phyloP scores from a whole-genome alignment of 495 filamentous ascomycete species.

The Talaromyces trachyspermus region DNA sequence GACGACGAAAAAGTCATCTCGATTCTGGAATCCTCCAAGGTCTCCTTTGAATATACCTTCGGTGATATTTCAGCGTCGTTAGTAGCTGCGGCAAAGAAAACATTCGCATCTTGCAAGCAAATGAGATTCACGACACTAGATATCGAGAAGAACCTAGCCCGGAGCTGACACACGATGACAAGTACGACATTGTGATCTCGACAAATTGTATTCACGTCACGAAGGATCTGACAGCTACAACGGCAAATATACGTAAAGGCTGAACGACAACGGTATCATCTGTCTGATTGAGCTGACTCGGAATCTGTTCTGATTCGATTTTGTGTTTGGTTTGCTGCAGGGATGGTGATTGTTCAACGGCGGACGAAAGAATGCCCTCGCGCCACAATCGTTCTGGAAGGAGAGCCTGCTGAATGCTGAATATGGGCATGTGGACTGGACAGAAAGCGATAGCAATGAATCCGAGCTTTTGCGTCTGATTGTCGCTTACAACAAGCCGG shows the following conservation, averaged over 20 bases:
- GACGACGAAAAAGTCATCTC: constrained; percentile 27
- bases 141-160: constrained; percentile 24
- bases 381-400: constrained; percentile 12
- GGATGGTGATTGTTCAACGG: constrained; percentile 31
- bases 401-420: constrained; percentile 11
- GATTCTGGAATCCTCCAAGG: constrained; percentile 12
- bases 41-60: constrained; percentile 32
- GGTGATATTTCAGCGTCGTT: constrained; percentile 33
- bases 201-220: constrained; percentile 42
- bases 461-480: constrained; percentile 19
- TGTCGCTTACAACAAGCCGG: no score
- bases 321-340: constrained; percentile 27
- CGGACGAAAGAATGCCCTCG: constrained; percentile 19
- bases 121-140: constrained; percentile 25
- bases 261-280: constrained; percentile 29
- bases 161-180: no score
- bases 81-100: constrained; percentile 22
- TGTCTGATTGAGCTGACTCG: constrained; percentile 33
- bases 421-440: constrained; percentile 13
- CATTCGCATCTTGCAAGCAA: constrained; percentile 16
- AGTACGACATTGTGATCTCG: constrained; percentile 30
- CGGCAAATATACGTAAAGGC: constrained; percentile 21
- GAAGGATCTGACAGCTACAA: constrained; percentile 17
- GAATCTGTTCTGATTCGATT: constrained; percentile 24
- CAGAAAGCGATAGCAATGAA: constrained; percentile 12